Conservation (phyloP, 2,329 filamentous ascomycete genomes). For the Rhexocercosporidium sp. region DNA sequence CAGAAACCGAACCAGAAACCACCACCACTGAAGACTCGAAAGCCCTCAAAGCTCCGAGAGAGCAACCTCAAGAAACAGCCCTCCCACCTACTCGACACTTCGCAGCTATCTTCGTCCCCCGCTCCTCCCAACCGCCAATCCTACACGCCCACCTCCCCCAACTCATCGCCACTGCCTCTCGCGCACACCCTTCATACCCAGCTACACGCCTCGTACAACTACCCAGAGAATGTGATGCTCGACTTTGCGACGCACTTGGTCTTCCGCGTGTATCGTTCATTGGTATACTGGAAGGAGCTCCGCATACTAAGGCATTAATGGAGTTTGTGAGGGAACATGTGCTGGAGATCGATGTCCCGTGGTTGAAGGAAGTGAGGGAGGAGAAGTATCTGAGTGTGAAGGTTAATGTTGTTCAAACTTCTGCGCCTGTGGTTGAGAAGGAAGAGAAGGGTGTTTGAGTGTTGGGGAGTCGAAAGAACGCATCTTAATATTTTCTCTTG, state of each 20-base stretch:
- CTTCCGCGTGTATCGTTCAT: conserved; percentile 70
- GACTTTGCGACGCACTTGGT: conserved; percentile 60
- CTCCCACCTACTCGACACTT: conserved; percentile 23
- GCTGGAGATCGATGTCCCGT: conserved; percentile 56
- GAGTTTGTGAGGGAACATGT: conserved; percentile 61
- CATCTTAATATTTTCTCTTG: neutral
- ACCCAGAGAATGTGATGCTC: conserved; percentile 62
- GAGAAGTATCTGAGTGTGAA: conserved; percentile 52
- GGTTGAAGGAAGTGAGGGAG: conserved; percentile 55
- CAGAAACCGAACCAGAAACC: neutral
- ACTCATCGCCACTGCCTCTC: conserved; percentile 57
- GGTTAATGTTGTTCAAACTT: conserved; percentile 51
- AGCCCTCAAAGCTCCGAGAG: neutral
- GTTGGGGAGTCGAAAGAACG: neutral
- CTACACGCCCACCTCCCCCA: conserved; percentile 66
- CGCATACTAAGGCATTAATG: conserved; percentile 60
- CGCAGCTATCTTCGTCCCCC: conserved; percentile 61
- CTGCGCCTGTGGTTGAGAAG: conserved; percentile 25
- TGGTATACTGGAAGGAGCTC: conserved; percentile 61
- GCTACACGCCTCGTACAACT: conserved; percentile 65
- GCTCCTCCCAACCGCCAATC: conserved; percentile 60
- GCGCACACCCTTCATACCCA: conserved; percentile 44
- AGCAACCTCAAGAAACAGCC: neutral
- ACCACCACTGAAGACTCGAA: neutral
- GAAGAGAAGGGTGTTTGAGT: conserved; percentile 6